Percentiles rank a stretch among this genome's conserved stretches.
These are phyloP conservation scores for Ceratobasidium sp. DNA, from an alignment of 1,284 basidiomycete genomes.

Conservation along the genomic window DNA sequence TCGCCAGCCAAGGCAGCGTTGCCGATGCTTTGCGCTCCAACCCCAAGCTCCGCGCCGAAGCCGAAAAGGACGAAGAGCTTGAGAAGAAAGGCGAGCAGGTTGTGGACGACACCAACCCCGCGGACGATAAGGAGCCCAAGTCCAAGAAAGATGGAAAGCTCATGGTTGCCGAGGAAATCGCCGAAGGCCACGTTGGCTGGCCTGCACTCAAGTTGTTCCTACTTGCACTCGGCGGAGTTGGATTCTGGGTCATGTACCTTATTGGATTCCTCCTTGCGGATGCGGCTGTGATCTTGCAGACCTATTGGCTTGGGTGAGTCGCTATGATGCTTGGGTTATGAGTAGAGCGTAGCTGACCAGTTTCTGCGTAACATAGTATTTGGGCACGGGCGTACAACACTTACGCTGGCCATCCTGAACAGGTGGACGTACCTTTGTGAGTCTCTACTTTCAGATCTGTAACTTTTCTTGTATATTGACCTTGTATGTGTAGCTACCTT, in stretches of 20 bases:
- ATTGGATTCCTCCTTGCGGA: constrained; percentile 38
- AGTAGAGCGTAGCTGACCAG: constrained; percentile 51
- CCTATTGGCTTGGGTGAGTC: constrained; percentile 46
- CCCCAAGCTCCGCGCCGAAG: constrained; percentile 46
- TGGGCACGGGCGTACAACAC: constrained; percentile 57
- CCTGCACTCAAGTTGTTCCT: constrained; percentile 51
- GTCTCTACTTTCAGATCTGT: constrained; percentile 48
- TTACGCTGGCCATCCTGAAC: constrained; percentile 47
- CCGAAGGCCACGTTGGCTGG: constrained; percentile 66
- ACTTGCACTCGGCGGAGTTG: constrained; percentile 55
- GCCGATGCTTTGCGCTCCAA: constrained; percentile 58
- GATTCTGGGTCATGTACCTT: constrained; percentile 54
- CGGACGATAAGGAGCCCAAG: constrained; percentile 51
- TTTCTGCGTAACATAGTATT: constrained; percentile 50
- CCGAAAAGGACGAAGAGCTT: constrained; percentile 52
- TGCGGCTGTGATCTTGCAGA: constrained; percentile 41
- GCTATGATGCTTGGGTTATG: constrained; percentile 48
- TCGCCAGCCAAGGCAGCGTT: constrained; percentile 62
- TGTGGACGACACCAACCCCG: constrained; percentile 49
- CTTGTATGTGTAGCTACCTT: constrained; percentile 58
- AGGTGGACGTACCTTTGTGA: constrained; percentile 55
- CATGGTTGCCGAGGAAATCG: constrained; percentile 68
- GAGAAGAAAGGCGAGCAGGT: constrained; percentile 56
- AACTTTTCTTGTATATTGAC: constrained; percentile 35
- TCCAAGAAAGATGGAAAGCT: constrained; percentile 60